phyloP scores from a whole-genome alignment of 352 stramenopile species.

The Globisporangium iwayamae region DNA sequence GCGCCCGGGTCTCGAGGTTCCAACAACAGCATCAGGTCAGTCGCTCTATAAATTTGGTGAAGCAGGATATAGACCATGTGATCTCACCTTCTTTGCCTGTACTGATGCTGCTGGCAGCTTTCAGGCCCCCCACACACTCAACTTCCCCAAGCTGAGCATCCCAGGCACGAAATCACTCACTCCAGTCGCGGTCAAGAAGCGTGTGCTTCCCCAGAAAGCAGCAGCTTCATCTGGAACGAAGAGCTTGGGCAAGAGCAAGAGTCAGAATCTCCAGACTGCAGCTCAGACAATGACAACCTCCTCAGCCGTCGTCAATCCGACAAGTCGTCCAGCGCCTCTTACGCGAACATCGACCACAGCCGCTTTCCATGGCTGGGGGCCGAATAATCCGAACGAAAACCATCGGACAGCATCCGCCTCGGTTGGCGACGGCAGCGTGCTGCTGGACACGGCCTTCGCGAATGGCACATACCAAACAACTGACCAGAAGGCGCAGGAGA shows the following conservation, averaged over 20 bases:
- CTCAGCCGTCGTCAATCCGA: not conserved
- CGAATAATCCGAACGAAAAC: not conserved
- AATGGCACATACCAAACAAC: slow-evolving; percentile 54
- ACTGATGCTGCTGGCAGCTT: not conserved
- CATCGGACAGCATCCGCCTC: not conserved
- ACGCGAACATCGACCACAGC: not conserved
- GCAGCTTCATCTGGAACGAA: not conserved
- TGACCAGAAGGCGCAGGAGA: slow-evolving; percentile 63
- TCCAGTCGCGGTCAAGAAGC: slow-evolving; percentile 13
- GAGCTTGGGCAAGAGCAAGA: slow-evolving; percentile 14
- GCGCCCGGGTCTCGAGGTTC: not conserved
- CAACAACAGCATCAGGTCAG: not conserved
- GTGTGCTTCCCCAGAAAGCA: not conserved
- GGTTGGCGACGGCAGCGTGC: not conserved
- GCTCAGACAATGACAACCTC: not conserved
- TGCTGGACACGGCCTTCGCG: slow-evolving; percentile 40
- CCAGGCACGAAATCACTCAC: slow-evolving; percentile 36
- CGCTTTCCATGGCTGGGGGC: not conserved
- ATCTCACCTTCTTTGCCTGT: not conserved
- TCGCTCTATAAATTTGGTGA: not conserved
- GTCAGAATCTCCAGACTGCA: slow-evolving; percentile 5
- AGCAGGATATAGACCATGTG: not conserved
- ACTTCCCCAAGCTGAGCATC: slow-evolving; percentile 56
- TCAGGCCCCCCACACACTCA: slow-evolving; percentile 23
- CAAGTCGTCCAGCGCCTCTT: not conserved